phyloP scores from a whole-genome alignment of 2,329 filamentous ascomycete species.

The Leptosphaerulina australis region DNA sequence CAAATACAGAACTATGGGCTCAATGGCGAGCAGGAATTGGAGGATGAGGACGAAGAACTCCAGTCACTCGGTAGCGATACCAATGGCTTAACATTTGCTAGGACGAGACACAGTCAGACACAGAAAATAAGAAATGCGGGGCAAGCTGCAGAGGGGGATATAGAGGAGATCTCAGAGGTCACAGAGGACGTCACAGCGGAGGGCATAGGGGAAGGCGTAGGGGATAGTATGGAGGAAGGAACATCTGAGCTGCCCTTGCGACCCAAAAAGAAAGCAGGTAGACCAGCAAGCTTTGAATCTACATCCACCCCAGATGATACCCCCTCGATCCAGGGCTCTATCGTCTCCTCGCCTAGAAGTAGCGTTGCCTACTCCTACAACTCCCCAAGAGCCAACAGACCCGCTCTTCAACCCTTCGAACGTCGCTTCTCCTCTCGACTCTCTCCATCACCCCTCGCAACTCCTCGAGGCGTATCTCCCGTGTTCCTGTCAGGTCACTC shows the following conservation, averaged over 20 bases:
- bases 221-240: background rate
- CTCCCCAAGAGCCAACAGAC: conserved; percentile 73
- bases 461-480: conserved; percentile 74
- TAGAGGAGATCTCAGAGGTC: too few species aligned
- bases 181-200: too few species aligned
- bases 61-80: conserved; percentile 27
- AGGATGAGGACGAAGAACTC: conserved; percentile 31
- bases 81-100: conserved; percentile 44
- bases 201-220: too few species aligned
- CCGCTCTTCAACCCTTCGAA: conserved; percentile 91
- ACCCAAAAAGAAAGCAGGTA: conserved; percentile 19
- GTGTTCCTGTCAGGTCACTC: conserved; percentile 79
- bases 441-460: conserved; percentile 64
- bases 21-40: conserved; percentile 24
- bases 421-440: conserved; percentile 90
- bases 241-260: conserved; percentile 24
- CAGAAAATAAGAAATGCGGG: too few species aligned
- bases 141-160: too few species aligned
- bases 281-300: conserved; percentile 69
- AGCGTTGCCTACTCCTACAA: conserved; percentile 73
- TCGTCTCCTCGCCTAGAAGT: conserved; percentile 70
- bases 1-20: conserved; percentile 41
- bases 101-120: conserved; percentile 29
- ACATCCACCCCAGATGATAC: conserved; percentile 82
- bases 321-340: conserved; percentile 72